Evolutionary conservation across 306 rosid genomes (phyloP), one percentile per base, ranked within the genome.

Genomic region (Arachis stenosperma): DNA sequence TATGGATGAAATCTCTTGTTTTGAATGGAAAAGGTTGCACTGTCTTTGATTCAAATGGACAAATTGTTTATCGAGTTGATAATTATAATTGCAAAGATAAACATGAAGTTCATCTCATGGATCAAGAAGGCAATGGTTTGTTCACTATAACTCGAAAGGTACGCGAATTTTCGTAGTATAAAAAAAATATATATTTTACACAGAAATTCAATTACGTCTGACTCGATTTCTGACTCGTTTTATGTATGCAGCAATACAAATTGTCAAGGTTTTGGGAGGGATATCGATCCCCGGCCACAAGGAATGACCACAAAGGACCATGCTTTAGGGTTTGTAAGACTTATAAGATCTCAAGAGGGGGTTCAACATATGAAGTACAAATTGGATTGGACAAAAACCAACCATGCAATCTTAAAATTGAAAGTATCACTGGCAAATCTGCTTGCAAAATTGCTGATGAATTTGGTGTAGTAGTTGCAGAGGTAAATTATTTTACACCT

Each of bases 1-100:
- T 86, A 27, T 90, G 97, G 97, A 88, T 88, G 97, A 90, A 88
- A 54, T 88, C 97, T 57, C 85, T 88, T 5, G 84, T 90, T 5
- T 67, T 83, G 3, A 82, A 79, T 36, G 85, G 94, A 59, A 84
- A 85, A 10, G 97, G 97, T 0, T 90, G 97, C 33, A 85, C 97
- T 1, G 89, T 85, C 17, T 90, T 86, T 62, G 89, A 88, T 76
- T 84, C 92, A 0, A 77, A 81, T 7, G 97, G 97, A 22, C 76
- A 84, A 74, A 84, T 90, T 51, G 66, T 85, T 46, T 90, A 80
- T 72, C 79, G 97, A 0, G 94, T 86, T 40, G 97, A 90, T 73
- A 90, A 88, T 75, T 88, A 88, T 71, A 80, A 82, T 66, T 61
- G 74, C 78, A 86, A 50, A 2, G 61, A 73, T 8, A 82, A 84